Percentiles rank a stretch among this genome's conserved stretches.
Conservation (phyloP, 208 protist genomes). For the Balamuthia mandrillaris region DNA sequence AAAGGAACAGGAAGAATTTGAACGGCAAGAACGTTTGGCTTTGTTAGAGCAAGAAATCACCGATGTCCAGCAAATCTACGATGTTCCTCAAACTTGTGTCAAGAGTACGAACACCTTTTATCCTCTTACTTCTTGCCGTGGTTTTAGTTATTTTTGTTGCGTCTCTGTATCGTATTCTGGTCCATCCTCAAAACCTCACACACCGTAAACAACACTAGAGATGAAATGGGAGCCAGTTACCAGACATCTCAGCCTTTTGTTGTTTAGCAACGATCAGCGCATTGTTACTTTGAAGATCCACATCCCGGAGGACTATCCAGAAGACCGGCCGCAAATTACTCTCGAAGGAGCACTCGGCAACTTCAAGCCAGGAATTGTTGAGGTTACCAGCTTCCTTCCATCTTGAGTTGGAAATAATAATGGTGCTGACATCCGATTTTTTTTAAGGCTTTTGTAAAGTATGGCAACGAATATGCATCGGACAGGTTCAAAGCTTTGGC, state of each 20-base stretch:
- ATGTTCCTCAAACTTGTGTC: neutral
- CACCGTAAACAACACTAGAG: neutral
- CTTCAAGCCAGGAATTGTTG: neutral
- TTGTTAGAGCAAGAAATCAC: conserved; percentile 7
- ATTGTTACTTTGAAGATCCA: neutral
- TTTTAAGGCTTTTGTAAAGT: neutral
- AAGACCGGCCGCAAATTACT: neutral
- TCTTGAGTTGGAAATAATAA: neutral
- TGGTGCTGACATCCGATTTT: neutral
- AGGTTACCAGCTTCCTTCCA: neutral
- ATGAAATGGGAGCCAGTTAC: neutral
- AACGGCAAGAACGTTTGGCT: neutral
- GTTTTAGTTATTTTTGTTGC: neutral
- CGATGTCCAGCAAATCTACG: conserved; percentile 15
- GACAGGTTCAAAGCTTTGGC: neutral
- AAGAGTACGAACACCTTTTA: neutral
- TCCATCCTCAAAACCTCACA: too few species aligned
- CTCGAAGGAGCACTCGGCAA: neutral
- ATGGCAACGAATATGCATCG: conserved; percentile 10
- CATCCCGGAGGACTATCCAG: conserved; percentile 7
- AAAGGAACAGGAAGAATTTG: neutral
- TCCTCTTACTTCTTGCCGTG: neutral
- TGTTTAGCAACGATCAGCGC: neutral
- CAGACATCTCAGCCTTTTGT: neutral
- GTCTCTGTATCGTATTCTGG: too few species aligned